These are phyloP conservation scores for Bipolaris cookei DNA, from an alignment of 2,329 filamentous ascomycete genomes.

Conservation along the genomic window DNA sequence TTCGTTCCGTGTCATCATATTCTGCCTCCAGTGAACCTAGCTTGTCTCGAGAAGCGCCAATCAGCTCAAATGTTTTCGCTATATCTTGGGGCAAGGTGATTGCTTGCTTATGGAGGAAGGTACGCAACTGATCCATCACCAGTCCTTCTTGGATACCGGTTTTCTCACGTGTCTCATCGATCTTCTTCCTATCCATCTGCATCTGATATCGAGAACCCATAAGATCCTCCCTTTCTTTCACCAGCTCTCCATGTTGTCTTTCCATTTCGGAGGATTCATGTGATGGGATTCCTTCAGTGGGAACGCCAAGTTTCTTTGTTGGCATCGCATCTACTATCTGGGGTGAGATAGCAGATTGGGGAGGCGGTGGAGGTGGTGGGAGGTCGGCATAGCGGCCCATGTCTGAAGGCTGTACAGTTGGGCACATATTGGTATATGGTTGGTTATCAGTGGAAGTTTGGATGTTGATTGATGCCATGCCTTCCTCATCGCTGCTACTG, in stretches of 20 bases:
- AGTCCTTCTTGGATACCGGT: conserved; percentile 6
- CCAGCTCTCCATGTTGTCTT: conserved; percentile 4
- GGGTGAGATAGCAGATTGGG: background rate
- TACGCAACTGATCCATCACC: conserved; percentile 1
- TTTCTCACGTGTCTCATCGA: conserved; percentile 2
- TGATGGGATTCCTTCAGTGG: no score
- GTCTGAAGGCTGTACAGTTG: background rate
- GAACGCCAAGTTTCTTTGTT: background rate
- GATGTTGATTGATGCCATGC: background rate
- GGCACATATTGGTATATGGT: background rate
- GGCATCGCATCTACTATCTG: background rate
- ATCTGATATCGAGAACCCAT: conserved; percentile 6
- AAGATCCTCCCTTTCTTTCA: conserved; percentile 5
- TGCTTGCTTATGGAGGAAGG: background rate
- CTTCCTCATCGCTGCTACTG: background rate
- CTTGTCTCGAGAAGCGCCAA: conserved; percentile 7
- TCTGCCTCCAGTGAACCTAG: conserved; percentile 8
- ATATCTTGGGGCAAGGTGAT: conserved; percentile 1
- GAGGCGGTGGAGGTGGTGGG: background rate
- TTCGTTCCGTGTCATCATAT: conserved; percentile 12
- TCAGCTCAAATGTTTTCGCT: background rate
- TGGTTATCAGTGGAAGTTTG: background rate
- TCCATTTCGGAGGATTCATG: background rate
- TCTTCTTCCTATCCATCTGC: background rate
- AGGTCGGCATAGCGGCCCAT: background rate